phyloP scores from a whole-genome alignment of 116 monocot species.

The Trichopus zeylanicus region DNA sequence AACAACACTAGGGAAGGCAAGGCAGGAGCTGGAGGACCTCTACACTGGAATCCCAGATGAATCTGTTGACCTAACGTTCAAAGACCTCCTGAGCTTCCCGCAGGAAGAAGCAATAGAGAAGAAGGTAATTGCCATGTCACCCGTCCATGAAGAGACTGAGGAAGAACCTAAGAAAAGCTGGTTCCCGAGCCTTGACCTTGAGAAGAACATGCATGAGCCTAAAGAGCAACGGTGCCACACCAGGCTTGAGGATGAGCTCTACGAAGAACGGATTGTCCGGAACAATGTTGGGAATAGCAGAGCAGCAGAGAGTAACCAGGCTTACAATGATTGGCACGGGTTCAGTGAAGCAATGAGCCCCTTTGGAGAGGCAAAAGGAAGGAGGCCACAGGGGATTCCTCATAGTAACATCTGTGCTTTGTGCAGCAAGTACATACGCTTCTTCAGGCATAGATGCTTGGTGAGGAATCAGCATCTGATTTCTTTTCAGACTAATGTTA shows the following conservation, averaged over 20 bases:
- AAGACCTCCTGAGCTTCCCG: slow-evolving; percentile 1
- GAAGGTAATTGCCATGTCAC: background rate
- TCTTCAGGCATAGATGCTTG: slow-evolving; percentile 37
- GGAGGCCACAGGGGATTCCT: slow-evolving; percentile 30
- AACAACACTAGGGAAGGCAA: background rate
- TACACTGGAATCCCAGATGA: slow-evolving; percentile 1
- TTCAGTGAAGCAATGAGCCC: background rate
- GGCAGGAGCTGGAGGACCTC: background rate
- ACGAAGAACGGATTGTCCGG: background rate
- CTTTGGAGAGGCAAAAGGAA: slow-evolving; percentile 5
- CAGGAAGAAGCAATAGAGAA: background rate
- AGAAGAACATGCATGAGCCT: slow-evolving; percentile 1
- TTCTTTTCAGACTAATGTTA: no score
- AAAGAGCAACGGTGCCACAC: background rate
- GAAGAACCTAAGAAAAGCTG: background rate
- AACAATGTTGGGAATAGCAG: background rate
- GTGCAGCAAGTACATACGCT: slow-evolving; percentile 20
- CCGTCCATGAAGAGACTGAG: background rate
- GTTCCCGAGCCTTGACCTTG: slow-evolving; percentile 13
- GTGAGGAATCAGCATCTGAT: slow-evolving; percentile 26
- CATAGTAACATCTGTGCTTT: slow-evolving; percentile 39
- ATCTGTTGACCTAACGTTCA: slow-evolving; percentile 5
- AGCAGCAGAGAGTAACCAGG: background rate
- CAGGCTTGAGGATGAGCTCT: background rate
- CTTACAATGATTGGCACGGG: slow-evolving; percentile 1